Evolutionary conservation across 2,329 filamentous ascomycete species (phyloP).

Genomic region (Ophiognomonia clavigignenti-juglandacearum): DNA sequence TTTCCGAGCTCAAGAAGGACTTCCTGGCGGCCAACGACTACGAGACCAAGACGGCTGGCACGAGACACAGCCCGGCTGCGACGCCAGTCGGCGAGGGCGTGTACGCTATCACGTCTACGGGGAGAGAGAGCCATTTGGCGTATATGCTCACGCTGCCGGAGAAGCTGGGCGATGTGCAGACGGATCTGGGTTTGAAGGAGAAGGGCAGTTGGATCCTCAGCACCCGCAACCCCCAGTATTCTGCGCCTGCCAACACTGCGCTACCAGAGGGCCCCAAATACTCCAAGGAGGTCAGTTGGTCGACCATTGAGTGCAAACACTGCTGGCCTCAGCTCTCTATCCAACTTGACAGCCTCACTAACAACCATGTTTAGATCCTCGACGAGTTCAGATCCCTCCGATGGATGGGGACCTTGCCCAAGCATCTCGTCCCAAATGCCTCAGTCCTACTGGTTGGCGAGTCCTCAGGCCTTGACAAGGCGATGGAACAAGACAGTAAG

Average conservation of each 20-base stretch:
- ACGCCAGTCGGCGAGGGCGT: slow-evolving; percentile 79
- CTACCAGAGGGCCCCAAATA: slow-evolving; percentile 65
- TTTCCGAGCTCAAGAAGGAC: slow-evolving; percentile 65
- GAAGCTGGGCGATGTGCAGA: slow-evolving; percentile 66
- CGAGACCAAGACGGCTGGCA: slow-evolving; percentile 69
- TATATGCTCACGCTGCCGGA: slow-evolving; percentile 75
- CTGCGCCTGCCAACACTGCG: slow-evolving; percentile 58
- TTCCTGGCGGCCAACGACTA: slow-evolving; percentile 67
- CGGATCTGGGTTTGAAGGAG: slow-evolving; percentile 64
- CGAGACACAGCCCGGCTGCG: slow-evolving; percentile 62
- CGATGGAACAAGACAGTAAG: slow-evolving; percentile 47
- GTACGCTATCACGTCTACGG: slow-evolving; percentile 72
- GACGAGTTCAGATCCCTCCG: slow-evolving; percentile 68
- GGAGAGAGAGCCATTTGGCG: slow-evolving; percentile 67
- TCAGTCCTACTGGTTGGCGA: slow-evolving; percentile 79
- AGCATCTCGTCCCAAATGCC: slow-evolving; percentile 68
- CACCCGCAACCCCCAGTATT: slow-evolving; percentile 71
- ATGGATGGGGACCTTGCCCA: slow-evolving; percentile 70
- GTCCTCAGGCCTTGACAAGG: slow-evolving; percentile 50
- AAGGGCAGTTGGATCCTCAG: slow-evolving; percentile 75
- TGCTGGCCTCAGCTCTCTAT: rapidly evolving
- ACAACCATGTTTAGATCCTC: slow-evolving; percentile 44
- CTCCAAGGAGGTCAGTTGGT: slow-evolving; percentile 55
- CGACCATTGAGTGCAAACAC: too few relatives aligned
- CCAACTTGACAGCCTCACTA: background rate